Evolutionary conservation across 2,329 filamentous ascomycete genomes (phyloP), one percentile per base, ranked within the genome.

Genomic region (Onygenales sp.): DNA sequence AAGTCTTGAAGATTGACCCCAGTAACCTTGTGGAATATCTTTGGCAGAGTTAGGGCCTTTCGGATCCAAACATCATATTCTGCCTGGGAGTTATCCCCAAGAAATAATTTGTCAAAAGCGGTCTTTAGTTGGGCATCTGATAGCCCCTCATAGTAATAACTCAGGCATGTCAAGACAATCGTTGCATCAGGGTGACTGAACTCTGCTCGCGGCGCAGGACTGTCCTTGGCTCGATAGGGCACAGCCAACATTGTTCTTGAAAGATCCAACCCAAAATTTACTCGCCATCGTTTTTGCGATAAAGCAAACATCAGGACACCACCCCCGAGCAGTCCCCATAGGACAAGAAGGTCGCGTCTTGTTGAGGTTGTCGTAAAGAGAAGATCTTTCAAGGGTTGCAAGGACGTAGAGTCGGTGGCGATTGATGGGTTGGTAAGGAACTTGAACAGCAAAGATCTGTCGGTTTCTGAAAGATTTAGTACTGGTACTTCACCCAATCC

Each of bases 121-220:
- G 64, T 55, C 5, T 73, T 72, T 0, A 87, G 61, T 1, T 84
- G 72, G 0, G 76, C 62, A 10, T 83, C 63, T 0, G 53, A 55
- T 0, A 87, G 69, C 0, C 84, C 83, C 0, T 69, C 68, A 48
- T 81, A 79, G 56, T 81, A 86, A 62, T 78, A 81, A 2, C 69
- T 75, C 0, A 84, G 63, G 0, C 68, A 79, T 0, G 82, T 85
- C 0, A 85, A 63, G 0, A 75, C 53, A 13, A 85, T 78, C 0
- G 78, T 72, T 0, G 78, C 74, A 38, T 85, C 82, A 0, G 81
- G 79, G 39, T 85, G 81, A 13, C 80, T 82, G 59, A 83, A 85
- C 55, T 85, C 81, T 0, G 82, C 76, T 1, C 78, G 71, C 0
- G 72, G 63, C 0, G 77, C 70, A 0, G 81, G 82, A 2, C 58